Conservation (phyloP, 495 filamentous ascomycete species). For the Xylaria venustula region DNA sequence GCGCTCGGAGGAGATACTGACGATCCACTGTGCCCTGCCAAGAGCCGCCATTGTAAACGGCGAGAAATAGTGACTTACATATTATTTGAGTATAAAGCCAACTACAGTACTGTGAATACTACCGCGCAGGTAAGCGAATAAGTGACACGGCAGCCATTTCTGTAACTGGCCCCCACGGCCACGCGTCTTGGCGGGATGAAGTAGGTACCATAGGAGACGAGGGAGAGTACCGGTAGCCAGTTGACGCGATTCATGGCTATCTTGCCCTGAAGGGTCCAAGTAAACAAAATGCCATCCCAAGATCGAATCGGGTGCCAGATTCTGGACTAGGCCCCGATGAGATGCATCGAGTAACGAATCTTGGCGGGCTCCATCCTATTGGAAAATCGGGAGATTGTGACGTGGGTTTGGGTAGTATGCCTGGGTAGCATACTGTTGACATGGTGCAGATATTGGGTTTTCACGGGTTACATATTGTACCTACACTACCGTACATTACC, state of each 20-base stretch:
- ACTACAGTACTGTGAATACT: no score
- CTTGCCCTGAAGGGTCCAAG: background rate
- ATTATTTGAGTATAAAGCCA: no score
- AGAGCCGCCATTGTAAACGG: background rate
- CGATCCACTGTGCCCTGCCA: background rate
- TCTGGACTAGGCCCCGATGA: background rate
- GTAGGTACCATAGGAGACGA: no score
- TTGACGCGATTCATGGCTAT: background rate
- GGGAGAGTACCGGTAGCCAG: no score
- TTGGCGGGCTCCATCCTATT: slow-evolving; percentile 3
- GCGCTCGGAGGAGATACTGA: background rate
- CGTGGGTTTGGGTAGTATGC: slow-evolving; percentile 5
- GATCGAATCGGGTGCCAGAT: slow-evolving; percentile 4
- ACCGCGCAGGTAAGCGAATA: no score
- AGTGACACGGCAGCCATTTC: no score
- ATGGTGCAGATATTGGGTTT: background rate
- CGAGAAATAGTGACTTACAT: no score
- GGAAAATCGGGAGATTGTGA: slow-evolving; percentile 10
- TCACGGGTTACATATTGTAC: background rate
- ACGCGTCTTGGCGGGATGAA: no score
- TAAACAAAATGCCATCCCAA: background rate
- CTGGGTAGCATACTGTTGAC: background rate
- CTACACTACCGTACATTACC: background rate
- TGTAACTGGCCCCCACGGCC: no score
- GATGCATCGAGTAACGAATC: background rate